These are phyloP conservation scores for Stereocaulon alpinum DNA, from an alignment of 495 filamentous ascomycete species.

Conservation along the genomic window DNA sequence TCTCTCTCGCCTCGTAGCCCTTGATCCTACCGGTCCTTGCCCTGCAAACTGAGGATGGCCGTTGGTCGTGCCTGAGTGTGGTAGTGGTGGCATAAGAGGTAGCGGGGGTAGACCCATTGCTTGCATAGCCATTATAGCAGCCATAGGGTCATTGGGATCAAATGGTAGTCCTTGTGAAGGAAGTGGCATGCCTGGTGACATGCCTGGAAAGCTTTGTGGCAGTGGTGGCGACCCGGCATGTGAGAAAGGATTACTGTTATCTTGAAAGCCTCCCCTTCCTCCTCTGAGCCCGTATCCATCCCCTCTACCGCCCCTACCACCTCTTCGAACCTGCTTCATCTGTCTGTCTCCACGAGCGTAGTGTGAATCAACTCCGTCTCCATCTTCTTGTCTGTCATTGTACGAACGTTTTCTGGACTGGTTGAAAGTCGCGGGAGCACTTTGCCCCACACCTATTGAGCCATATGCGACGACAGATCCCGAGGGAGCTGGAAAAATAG, in stretches of 20 bases:
- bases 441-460: slow-evolving; percentile 15
- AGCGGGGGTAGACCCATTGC: slow-evolving; percentile 51
- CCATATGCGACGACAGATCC: slow-evolving; percentile 29
- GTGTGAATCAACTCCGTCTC: slow-evolving; percentile 33
- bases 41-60: slow-evolving; percentile 7
- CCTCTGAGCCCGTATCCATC: slow-evolving; percentile 31
- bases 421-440: slow-evolving; percentile 18
- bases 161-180: slow-evolving; percentile 37
- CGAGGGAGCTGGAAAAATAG: slow-evolving; percentile 18
- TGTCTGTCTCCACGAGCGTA: slow-evolving; percentile 41
- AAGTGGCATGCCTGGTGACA: slow-evolving; percentile 41
- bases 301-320: slow-evolving; percentile 45
- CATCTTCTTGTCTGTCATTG: slow-evolving; percentile 47
- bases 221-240: slow-evolving; percentile 19
- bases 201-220: slow-evolving; percentile 35
- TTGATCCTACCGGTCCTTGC: slow-evolving; percentile 7
- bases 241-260: not conserved
- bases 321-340: slow-evolving; percentile 66
- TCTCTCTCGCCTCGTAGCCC: slow-evolving; percentile 34
- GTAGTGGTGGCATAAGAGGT: slow-evolving; percentile 42
- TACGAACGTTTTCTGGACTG: slow-evolving; percentile 47
- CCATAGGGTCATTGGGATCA: slow-evolving; percentile 57
- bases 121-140: slow-evolving; percentile 61
- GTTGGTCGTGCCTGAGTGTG: slow-evolving; percentile 20
- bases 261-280: slow-evolving; percentile 18